A percentile compares a stretch with the other conserved stretches of the same genome.
phyloP scores from a whole-genome alignment of 2,329 filamentous ascomycete genomes.

The Trichoderma oligosporum region DNA sequence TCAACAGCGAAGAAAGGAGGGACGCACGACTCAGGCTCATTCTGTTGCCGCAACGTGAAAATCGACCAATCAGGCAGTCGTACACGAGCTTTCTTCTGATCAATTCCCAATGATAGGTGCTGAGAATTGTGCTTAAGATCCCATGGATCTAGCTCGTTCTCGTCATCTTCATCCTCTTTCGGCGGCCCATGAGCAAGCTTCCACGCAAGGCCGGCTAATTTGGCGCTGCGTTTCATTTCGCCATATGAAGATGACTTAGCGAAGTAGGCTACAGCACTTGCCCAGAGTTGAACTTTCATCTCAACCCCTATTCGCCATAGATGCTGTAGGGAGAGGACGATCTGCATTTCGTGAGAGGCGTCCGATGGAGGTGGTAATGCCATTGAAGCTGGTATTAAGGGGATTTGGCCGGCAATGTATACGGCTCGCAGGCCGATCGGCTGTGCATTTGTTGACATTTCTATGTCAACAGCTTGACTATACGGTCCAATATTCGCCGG shows the following conservation, averaged over 20 bases:
- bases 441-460: constrained; percentile 24
- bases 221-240: constrained; percentile 36
- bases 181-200: constrained; percentile 38
- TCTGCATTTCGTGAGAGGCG: constrained; percentile 51
- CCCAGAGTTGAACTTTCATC: constrained; percentile 71
- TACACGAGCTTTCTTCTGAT: constrained; percentile 26
- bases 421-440: constrained; percentile 40
- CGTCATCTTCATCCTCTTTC: constrained; percentile 45
- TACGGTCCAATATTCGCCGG: constrained; percentile 97
- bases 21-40: constrained; percentile 34
- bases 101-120: constrained; percentile 42
- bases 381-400: constrained; percentile 80
- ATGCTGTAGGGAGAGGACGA: constrained; percentile 77
- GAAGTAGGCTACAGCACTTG: constrained; percentile 71
- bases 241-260: constrained; percentile 36
- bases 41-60: constrained; percentile 37
- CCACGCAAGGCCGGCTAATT: constrained; percentile 49
- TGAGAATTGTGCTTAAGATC: constrained; percentile 57
- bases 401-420: constrained; percentile 85
- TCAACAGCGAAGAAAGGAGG: constrained; percentile 73
- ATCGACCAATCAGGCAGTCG: constrained; percentile 51
- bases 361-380: constrained; percentile 42
- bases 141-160: constrained; percentile 62
- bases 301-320: constrained; percentile 76
- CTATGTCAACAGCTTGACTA: constrained; percentile 73